phyloP scores from a whole-genome alignment of 1,284 basidiomycete genomes.

The Moesziomyces globuligerus region DNA sequence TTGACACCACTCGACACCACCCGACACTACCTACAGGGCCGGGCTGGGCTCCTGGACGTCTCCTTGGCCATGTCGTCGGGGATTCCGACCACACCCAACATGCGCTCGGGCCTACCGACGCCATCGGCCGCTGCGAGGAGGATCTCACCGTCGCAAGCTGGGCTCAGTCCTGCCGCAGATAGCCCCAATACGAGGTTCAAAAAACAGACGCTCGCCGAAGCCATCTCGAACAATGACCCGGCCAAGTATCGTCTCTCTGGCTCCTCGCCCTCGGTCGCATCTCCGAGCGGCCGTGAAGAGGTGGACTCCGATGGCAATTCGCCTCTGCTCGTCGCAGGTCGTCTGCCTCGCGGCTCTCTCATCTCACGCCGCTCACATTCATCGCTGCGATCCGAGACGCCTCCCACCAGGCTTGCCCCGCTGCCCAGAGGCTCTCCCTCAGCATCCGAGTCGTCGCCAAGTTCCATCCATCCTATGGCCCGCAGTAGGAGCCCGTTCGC shows the following conservation, averaged over 20 bases:
- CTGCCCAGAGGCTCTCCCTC: conserved; percentile 24
- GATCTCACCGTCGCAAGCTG: conserved; percentile 12
- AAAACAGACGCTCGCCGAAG: conserved; percentile 48
- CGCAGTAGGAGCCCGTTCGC: conserved; percentile 25
- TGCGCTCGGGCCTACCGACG: conserved; percentile 46
- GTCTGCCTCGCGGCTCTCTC: conserved; percentile 32
- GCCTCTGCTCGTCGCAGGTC: conserved; percentile 36
- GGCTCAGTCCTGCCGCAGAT: conserved; percentile 28
- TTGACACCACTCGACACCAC: background rate
- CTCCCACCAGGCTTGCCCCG: conserved; percentile 14
- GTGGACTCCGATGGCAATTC: conserved; percentile 28
- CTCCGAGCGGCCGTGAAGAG: conserved; percentile 14
- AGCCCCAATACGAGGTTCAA: conserved; percentile 45
- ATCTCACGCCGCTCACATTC: conserved; percentile 34
- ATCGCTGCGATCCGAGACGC: conserved; percentile 37
- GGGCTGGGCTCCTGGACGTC: background rate
- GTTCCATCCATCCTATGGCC: conserved; percentile 11
- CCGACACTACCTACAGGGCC: background rate
- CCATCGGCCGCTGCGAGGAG: conserved; percentile 22
- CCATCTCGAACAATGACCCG: conserved; percentile 48
- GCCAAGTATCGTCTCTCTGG: conserved; percentile 45
- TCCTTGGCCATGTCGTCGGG: conserved; percentile 32
- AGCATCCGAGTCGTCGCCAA: conserved; percentile 25
- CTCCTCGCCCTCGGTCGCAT: conserved; percentile 10
- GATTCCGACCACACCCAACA: conserved; percentile 46